Evolutionary conservation across 1,284 basidiomycete species (phyloP).

Genomic region (Kwoniella shivajii): DNA sequence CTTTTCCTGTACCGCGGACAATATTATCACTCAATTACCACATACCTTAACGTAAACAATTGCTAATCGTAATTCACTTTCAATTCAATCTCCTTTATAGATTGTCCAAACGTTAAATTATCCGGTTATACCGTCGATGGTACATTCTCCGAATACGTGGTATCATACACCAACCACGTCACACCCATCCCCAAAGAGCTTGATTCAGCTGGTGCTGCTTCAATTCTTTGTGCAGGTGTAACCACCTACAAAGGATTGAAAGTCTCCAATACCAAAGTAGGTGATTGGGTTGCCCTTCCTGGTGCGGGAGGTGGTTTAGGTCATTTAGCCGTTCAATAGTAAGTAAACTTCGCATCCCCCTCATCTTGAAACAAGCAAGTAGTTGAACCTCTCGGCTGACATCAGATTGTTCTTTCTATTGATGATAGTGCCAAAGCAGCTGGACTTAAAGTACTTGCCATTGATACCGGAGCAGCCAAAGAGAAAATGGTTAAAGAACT

Average conservation of each 20-base stretch:
- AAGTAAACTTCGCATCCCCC: neutral
- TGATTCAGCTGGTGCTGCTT: conserved; percentile 70
- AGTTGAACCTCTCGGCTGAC: neutral
- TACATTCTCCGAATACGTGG: conserved; percentile 79
- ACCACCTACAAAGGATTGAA: conserved; percentile 76
- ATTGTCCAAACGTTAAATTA: conserved; percentile 63
- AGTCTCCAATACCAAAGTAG: conserved; percentile 67
- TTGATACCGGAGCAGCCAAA: conserved; percentile 76
- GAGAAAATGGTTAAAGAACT: conserved; percentile 66
- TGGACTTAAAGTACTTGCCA: conserved; percentile 76
- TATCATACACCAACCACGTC: conserved; percentile 61
- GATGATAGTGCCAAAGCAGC: conserved; percentile 71
- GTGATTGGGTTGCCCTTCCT: conserved; percentile 76
- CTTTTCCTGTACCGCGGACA: neutral
- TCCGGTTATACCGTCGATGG: conserved; percentile 79
- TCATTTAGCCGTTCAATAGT: conserved; percentile 68
- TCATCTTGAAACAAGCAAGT: too few species aligned
- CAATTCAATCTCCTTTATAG: conserved; percentile 16
- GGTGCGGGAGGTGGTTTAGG: conserved; percentile 57
- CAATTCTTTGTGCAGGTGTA: conserved; percentile 73
- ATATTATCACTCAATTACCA: neutral
- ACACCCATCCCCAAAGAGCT: conserved; percentile 73
- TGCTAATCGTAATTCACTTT: neutral
- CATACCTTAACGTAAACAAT: too few species aligned
- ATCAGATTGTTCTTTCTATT: neutral